Conservation (phyloP, 495 filamentous ascomycete genomes). For the Choiromyces venosus region DNA sequence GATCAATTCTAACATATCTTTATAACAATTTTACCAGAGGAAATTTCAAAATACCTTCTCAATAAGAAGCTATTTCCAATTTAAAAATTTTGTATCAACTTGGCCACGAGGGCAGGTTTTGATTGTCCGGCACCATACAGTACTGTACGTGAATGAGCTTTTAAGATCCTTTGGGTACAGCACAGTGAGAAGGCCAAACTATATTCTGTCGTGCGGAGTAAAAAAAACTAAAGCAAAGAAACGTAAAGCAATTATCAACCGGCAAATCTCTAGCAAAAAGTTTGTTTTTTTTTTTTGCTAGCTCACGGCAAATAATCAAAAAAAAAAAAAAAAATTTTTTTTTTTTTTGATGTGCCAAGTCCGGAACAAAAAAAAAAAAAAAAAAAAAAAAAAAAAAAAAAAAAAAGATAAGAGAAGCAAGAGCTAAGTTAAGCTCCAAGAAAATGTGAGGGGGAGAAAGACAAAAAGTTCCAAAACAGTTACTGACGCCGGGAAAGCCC, state of each 20-base stretch:
- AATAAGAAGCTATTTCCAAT: too few relatives aligned
- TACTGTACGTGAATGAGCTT: background rate
- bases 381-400: background rate
- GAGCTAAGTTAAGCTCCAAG: background rate
- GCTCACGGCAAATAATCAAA: background rate
- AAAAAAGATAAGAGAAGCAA: background rate
- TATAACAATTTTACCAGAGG: too few relatives aligned
- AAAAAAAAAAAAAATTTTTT: too few relatives aligned
- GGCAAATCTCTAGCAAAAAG: background rate
- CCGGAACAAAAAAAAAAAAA: too few relatives aligned
- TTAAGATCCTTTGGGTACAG: background rate
- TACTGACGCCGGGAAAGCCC: background rate
- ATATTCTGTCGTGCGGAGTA: background rate
- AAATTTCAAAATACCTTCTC: too few relatives aligned
- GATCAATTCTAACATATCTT: too few relatives aligned
- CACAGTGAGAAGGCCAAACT: background rate
- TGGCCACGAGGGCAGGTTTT: too few relatives aligned
- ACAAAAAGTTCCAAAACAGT: background rate
- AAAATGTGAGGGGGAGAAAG: background rate
- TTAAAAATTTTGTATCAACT: too few relatives aligned
- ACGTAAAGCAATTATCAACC: background rate
- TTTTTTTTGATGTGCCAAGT: too few relatives aligned
- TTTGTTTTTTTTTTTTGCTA: background rate
- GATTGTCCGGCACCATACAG: too few relatives aligned
- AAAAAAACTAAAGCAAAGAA: background rate